Conservation (phyloP, 345 rosid genomes). For the Hypericum androsaemum region DNA sequence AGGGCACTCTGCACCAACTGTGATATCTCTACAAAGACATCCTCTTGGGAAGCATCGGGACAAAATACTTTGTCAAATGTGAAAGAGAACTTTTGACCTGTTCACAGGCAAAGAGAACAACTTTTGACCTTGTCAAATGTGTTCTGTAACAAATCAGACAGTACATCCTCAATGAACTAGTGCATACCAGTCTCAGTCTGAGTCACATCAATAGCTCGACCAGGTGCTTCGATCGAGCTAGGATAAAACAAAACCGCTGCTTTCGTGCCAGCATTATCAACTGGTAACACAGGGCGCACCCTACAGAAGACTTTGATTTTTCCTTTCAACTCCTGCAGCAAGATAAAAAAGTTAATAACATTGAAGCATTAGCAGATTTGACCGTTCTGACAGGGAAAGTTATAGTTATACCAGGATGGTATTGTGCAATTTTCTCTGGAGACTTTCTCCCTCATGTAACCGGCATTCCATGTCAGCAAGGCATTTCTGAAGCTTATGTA, state of each 20-base stretch:
- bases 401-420: conserved; percentile 55
- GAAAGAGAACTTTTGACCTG: conserved; percentile 77
- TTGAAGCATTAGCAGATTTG: background rate
- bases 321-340: conserved; percentile 81
- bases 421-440: conserved; percentile 76
- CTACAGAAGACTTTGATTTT: conserved; percentile 91
- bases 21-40: conserved; percentile 83
- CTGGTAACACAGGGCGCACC: conserved; percentile 75
- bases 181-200: conserved; percentile 74
- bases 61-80: conserved; percentile 85
- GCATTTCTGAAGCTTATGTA: conserved; percentile 40
- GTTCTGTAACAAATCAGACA: background rate
- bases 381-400: background rate
- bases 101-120: conserved; percentile 8
- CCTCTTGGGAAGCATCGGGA: conserved; percentile 78
- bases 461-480: conserved; percentile 50
- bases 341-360: too few relatives aligned
- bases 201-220: conserved; percentile 67
- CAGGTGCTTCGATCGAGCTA: conserved; percentile 51
- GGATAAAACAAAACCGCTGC: conserved; percentile 55
- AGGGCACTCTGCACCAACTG: conserved; percentile 93
- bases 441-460: conserved; percentile 61
- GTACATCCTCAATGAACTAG: background rate
- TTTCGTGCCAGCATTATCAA: conserved; percentile 54
- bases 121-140: background rate